Conservation (phyloP, 73 alveolate species). For the Durusdinium trenchii region DNA sequence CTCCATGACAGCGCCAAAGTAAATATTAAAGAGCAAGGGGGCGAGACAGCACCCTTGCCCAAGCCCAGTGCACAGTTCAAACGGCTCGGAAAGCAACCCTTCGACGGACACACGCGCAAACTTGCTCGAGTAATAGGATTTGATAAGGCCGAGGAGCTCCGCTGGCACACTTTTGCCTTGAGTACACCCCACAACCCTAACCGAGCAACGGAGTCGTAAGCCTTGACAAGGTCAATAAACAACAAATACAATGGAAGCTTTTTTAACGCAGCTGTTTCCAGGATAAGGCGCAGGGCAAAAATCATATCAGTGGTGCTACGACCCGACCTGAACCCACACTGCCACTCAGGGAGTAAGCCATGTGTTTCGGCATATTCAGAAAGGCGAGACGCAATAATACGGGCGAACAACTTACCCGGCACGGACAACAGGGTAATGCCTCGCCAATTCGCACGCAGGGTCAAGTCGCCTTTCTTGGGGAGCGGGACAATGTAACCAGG, state of each 20-base stretch:
- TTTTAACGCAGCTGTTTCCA: neutral
- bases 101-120: neutral
- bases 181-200: neutral
- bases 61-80: neutral
- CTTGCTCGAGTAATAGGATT: neutral
- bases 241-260: neutral
- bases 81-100: neutral
- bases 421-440: neutral
- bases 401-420: constrained; percentile 7
- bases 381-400: neutral
- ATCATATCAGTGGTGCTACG: neutral
- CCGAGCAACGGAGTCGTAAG: neutral
- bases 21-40: neutral
- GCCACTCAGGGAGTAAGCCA: neutral
- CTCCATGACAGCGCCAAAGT: constrained; percentile 43
- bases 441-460: neutral
- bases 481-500: no score
- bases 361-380: neutral
- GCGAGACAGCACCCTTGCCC: constrained; percentile 17
- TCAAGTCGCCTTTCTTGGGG: neutral
- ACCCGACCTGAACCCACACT: constrained; percentile 16
- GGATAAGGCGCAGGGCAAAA: neutral
- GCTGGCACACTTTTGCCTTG: neutral
- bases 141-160: neutral
- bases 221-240: neutral